These are phyloP conservation scores for Saprolegnia diclina DNA, from an alignment of 352 stramenopile species.

Conservation along the genomic window DNA sequence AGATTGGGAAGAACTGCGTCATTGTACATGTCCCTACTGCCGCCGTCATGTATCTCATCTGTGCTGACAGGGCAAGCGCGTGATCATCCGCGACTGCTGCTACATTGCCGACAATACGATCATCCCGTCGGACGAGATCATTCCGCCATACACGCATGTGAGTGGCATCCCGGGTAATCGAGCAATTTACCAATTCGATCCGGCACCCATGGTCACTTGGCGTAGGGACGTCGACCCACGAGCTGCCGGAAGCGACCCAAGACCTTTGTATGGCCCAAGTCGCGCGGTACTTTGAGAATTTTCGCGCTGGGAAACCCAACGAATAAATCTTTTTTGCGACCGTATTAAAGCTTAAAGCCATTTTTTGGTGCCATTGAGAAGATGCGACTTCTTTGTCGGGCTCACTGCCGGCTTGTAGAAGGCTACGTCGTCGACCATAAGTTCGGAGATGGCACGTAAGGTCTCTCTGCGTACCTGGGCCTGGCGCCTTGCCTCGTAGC, in stretches of 20 bases:
- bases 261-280: conserved; percentile 66
- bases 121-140: conserved; percentile 65
- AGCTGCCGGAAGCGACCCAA: conserved; percentile 79
- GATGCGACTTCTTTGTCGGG: conserved; percentile 51
- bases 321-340: not conserved
- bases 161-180: conserved; percentile 58
- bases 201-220: not conserved
- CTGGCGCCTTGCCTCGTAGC: conserved; percentile 32
- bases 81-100: conserved; percentile 81
- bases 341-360: conserved; percentile 62
- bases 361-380: conserved; percentile 77
- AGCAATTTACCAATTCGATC: not conserved
- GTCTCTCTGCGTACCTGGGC: conserved; percentile 31
- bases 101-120: conserved; percentile 77
- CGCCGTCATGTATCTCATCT: not conserved
- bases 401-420: conserved; percentile 54
- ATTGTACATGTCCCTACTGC: conserved; percentile 45
- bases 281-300: conserved; percentile 81
- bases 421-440: conserved; percentile 17
- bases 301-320: conserved; percentile 28
- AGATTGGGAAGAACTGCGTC: conserved; percentile 82
- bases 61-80: conserved; percentile 53
- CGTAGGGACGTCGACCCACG: conserved; percentile 58
- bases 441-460: not conserved
- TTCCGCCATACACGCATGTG: conserved; percentile 70